Percentiles rank a stretch among this genome's conserved stretches.
These are phyloP conservation scores for Suaeda aralocaspica DNA, from an alignment of 148 eudicot genomes.

Conservation along the genomic window DNA sequence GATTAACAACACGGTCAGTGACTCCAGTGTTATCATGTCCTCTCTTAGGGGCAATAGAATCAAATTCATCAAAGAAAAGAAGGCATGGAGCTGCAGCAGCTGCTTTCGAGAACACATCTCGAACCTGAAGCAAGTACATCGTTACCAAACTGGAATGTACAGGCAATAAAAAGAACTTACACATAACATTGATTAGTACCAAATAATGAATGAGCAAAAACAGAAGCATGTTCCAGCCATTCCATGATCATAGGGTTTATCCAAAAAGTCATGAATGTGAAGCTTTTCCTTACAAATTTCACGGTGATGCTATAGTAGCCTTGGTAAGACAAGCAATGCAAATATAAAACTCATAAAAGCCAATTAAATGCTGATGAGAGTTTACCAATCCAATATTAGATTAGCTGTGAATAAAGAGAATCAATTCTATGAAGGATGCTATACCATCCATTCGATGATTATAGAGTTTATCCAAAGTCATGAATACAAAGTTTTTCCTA, in stretches of 20 bases:
- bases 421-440: no score
- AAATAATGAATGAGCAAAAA: neutral
- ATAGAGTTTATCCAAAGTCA: no score
- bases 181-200: neutral
- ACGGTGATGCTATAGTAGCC: neutral
- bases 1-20: constrained; percentile 98
- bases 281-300: neutral
- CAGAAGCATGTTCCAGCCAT: neutral
- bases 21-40: constrained; percentile 99
- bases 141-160: neutral
- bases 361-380: neutral
- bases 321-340: neutral
- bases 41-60: constrained; percentile 98
- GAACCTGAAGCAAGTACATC: constrained; percentile 52
- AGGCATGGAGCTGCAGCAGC: constrained; percentile 99
- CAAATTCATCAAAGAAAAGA: constrained; percentile 97
- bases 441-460: no score
- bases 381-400: neutral
- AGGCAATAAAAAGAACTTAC: no score
- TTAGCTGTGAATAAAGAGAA: no score
- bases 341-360: neutral
- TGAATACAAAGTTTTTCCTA: neutral
- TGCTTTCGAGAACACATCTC: constrained; percentile 93
- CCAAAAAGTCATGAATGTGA: neutral
- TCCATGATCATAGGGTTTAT: no score